Base-by-base conservation (phyloP, 2,329 filamentous ascomycete genomes). In the Madurella fahalii region DNA sequence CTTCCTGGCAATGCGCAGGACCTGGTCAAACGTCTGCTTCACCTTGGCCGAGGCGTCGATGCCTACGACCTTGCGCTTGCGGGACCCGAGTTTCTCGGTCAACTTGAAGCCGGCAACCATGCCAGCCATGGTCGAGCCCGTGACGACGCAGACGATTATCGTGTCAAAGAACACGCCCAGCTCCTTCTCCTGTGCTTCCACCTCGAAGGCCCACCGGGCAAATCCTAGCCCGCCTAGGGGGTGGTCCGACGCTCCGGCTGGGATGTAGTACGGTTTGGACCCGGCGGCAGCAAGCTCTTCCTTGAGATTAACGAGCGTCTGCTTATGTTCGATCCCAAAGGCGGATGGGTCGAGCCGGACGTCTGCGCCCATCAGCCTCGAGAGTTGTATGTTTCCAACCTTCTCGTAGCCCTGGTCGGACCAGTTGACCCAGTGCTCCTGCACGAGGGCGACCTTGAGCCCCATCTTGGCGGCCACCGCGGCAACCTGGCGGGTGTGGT, bases 51-150 rank as follows among this genome's bases (percentile, higher is more conserved):
- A 80, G 0, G 81, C 83, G 68, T 89, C 86, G 55, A 89, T 84
- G 8, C 86, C 86, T 47, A 89, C 78, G 5, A 89, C 72, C 64
- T 74, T 80, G 20, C 82, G 72, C 58, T 74, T 72, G 37, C 65
- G 72, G 44, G 73, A 69, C 52, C 75, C 72, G 60, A 61, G 50
- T 61, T 71, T 70, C 69, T 86, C 75, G 2, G 79, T 71, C 20
- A 87, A 72, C 71, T 87, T 87, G 68, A 89, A 88, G 0, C 87
- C 87, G 0, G 85, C 86, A 9, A 90, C 76, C 76, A 90, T 86
- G 9, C 87, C 87, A 0, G 82, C 86, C 66, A 87, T 77, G 1
- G 86, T 89, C 5, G 79, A 84, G 4, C 86, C 87, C 0, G 86
- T 89, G 1, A 89, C 86, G 16, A 83, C 84, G 66, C 85, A 89